Percentiles rank a stretch among this genome's conserved stretches.
These are phyloP conservation scores for Boletus patriciae DNA, from an alignment of 768 basidiomycete species.

Conservation along the genomic window DNA sequence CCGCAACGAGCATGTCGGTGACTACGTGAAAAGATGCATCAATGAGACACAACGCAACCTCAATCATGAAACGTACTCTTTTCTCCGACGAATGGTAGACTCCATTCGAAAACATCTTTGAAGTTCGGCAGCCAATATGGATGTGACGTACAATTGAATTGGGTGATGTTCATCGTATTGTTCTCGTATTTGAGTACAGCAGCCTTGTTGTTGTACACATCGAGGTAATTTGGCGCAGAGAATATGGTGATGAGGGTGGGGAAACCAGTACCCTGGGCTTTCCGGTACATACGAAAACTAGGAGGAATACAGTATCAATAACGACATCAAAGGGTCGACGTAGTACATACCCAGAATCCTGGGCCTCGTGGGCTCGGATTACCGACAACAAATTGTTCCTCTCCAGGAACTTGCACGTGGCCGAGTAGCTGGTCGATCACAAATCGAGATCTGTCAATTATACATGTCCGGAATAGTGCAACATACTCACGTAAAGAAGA, in stretches of 20 bases:
- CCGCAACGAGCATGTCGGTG: slow-evolving; percentile 96
- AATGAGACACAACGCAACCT: background rate
- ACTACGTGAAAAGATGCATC: slow-evolving; percentile 48
- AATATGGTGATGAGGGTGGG: slow-evolving; percentile 98
- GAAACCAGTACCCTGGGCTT: slow-evolving; percentile 90
- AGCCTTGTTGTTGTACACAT: slow-evolving; percentile 94
- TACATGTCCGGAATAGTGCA: background rate
- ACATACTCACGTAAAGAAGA: slow-evolving; percentile 65
- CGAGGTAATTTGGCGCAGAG: slow-evolving; percentile 95
- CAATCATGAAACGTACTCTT: slow-evolving; percentile 61
- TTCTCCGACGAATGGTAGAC: slow-evolving; percentile 92
- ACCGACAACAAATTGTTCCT: slow-evolving; percentile 88
- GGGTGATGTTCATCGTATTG: slow-evolving; percentile 93
- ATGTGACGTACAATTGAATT: slow-evolving; percentile 78
- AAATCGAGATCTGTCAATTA: background rate
- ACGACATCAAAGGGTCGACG: background rate
- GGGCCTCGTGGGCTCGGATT: slow-evolving; percentile 95
- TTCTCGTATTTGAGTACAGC: slow-evolving; percentile 97
- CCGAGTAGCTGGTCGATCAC: slow-evolving; percentile 58
- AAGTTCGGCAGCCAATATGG: slow-evolving; percentile 97
- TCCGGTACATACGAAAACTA: slow-evolving; percentile 91
- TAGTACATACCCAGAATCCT: slow-evolving; percentile 80
- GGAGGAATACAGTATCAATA: background rate
- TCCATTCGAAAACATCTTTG: slow-evolving; percentile 98
- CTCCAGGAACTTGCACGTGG: slow-evolving; percentile 92